Percentiles rank a stretch among this genome's conserved stretches.
phyloP scores from a whole-genome alignment of 306 rosid species.

The Aeschynomene evenia region DNA sequence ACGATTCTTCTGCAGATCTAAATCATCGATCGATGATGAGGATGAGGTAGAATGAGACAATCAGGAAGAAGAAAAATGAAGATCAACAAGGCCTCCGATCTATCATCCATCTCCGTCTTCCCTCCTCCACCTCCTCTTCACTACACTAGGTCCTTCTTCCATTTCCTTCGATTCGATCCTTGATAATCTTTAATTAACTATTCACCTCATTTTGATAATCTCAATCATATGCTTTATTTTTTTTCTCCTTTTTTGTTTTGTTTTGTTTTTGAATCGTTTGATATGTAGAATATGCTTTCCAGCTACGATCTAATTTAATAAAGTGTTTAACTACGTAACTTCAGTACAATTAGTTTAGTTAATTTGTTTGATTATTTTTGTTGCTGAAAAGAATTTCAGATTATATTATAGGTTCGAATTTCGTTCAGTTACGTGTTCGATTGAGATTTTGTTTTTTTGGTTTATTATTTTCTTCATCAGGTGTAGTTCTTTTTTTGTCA shows the following conservation, averaged over 20 bases:
- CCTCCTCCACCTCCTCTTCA: slow-evolving; percentile 56
- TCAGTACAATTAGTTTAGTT: background rate
- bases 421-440: background rate
- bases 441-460: background rate
- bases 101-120: slow-evolving; percentile 84
- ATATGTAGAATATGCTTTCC: background rate
- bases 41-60: background rate
- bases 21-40: background rate
- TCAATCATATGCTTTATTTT: too few species aligned
- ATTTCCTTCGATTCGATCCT: background rate
- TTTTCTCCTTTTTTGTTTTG: background rate
- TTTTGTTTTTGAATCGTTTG: background rate
- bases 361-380: background rate
- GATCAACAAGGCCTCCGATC: slow-evolving; percentile 90
- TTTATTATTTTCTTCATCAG: background rate
- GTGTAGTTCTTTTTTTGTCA: background rate
- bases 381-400: background rate
- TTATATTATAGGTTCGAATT: background rate
- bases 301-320: background rate
- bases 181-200: too few species aligned
- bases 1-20: background rate
- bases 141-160: slow-evolving; percentile 8
- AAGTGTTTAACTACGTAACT: background rate
- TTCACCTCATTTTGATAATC: background rate
- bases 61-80: slow-evolving; percentile 55